These are phyloP conservation scores for Glonium stellatum DNA, from an alignment of 495 filamentous ascomycete genomes.

Conservation along the genomic window DNA sequence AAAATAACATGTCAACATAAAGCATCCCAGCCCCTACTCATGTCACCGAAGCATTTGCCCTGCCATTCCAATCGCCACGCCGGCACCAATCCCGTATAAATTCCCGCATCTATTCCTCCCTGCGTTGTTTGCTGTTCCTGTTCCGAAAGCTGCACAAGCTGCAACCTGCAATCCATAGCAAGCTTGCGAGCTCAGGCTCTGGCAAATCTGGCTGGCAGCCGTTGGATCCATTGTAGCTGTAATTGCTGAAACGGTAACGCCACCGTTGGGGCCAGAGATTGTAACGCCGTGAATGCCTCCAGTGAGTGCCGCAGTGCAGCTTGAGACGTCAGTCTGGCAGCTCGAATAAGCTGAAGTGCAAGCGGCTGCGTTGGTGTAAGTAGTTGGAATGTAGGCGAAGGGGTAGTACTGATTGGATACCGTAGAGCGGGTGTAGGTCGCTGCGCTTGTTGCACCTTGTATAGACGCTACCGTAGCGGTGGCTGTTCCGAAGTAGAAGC, in stretches of 20 bases:
- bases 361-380: conserved; percentile 53
- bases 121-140: conserved; percentile 6
- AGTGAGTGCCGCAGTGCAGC: conserved; percentile 48
- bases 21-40: conserved; percentile 3
- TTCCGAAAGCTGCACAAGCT: conserved; percentile 44
- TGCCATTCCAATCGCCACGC: conserved; percentile 23
- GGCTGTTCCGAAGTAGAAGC: conserved; percentile 1
- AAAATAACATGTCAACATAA: conserved; percentile 9
- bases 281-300: conserved; percentile 53
- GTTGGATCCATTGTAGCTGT: conserved; percentile 38
- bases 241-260: conserved; percentile 44
- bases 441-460: background rate
- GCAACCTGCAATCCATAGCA: conserved; percentile 52
- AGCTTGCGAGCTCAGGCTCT: conserved; percentile 52
- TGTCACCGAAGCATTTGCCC: conserved; percentile 20
- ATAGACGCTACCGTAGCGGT: conserved; percentile 7
- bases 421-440: conserved; percentile 15
- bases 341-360: conserved; percentile 62
- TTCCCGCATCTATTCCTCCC: conserved; percentile 7
- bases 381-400: conserved; percentile 60
- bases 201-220: conserved; percentile 58
- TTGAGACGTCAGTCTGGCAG: conserved; percentile 57
- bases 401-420: conserved; percentile 53
- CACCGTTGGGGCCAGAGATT: conserved; percentile 51
- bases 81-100: conserved; percentile 19